Base-by-base conservation (phyloP, 2,329 filamentous ascomycete genomes). In the Ceratocystis smalleyi region DNA sequence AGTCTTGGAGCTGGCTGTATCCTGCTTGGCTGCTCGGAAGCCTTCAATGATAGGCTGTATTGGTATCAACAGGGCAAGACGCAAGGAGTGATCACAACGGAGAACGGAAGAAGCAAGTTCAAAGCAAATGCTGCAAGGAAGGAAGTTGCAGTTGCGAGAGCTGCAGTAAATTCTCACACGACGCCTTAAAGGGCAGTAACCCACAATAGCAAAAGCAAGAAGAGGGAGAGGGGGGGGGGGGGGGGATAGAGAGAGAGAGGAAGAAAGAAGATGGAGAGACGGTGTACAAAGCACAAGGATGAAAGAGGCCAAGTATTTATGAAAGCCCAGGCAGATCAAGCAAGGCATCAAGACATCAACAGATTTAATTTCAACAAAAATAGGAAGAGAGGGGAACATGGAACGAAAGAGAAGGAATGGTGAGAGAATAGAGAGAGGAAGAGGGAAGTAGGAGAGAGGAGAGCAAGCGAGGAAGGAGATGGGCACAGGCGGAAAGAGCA, bases 341-440 rank as follows among this genome's bases (percentile, higher is more conserved):
- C 54, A 35, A 57, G 54, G 47, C 47, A 51, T n/a, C 27, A 57
- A 57, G 54, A 57, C 22, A 57, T 51, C 47, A 51, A 51, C 10
- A 35, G 54, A 57, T 57, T 57, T 57, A 12, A 57, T 57, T n/a
- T 57, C 54, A 57, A 19, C 27, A 57, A 57, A 57, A 57, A 57
- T 32, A 57, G 30, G 32, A 57, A n/a, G 17, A 17, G 27, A 35
- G 54, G 30, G 54, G 54, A 57, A 57, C 54, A 51, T 10, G 10
- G 27, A 35, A 51, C 24, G 22, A 51, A 19, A 3, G 54, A n/a
- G 54, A 57, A 57, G 54, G 54, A 63, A 63, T n/a, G 35, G 55
- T 55, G 45, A 24, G 27, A n/a, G 30, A 55, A 63, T 17, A 63
- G 27, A n/a, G 55, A 47, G 45, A n/a, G 32, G 22, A 54, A 32